Base-by-base conservation (phyloP, 352 stramenopile species). In the Halophytophthora polymorphica region DNA sequence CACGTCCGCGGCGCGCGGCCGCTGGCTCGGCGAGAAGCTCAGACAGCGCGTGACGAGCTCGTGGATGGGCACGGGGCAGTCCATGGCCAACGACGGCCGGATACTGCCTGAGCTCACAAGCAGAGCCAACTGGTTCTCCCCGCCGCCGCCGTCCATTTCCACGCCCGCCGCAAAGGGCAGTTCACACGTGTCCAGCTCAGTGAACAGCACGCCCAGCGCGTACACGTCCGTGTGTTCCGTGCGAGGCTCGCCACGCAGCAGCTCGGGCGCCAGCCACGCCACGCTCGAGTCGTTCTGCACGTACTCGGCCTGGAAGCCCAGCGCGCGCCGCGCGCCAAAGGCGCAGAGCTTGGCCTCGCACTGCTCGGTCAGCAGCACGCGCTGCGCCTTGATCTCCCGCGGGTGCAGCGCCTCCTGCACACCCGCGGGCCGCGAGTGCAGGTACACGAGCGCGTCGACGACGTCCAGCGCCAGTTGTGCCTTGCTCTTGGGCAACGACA, bases 131-230 rank as follows among this genome's bases (percentile, higher is more conserved):
- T 74, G 65, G 34, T 52, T 72, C 46, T 79, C 65, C 22, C 73
- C 62, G 17, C 64, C 45, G 1, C 53, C 66, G 37, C 74, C 66
- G 21, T 77, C 71, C 50, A 70, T 66, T 21, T 74, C 65, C 5
- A 80, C 58, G 5, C 68, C 73, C 6, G 52, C 58, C 14, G 55
- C 47, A 28, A 77, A 84, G 8, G 75, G 75, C 6, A 69, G 49
- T 43, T 80, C 52, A 15, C 71, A 77, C n/a, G 75, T 84, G 35
- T 86, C 75, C 6, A 86, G 54, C 38, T 86, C 74, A 0, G 71
- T 83, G n/a, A 86, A 43, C 29, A 86, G 22, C 15, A 83, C 69
- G 31, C 74, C 74, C 1, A 86, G 45, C 10, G 74, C 45, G 45
- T 86, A 86, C 21, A 83, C 52, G 31, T 81, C 65, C 0, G 66